Evolutionary conservation across 805 yeast genomes (phyloP), one percentile per base, ranked within the genome.

Genomic region (Saturnispora dispora): DNA sequence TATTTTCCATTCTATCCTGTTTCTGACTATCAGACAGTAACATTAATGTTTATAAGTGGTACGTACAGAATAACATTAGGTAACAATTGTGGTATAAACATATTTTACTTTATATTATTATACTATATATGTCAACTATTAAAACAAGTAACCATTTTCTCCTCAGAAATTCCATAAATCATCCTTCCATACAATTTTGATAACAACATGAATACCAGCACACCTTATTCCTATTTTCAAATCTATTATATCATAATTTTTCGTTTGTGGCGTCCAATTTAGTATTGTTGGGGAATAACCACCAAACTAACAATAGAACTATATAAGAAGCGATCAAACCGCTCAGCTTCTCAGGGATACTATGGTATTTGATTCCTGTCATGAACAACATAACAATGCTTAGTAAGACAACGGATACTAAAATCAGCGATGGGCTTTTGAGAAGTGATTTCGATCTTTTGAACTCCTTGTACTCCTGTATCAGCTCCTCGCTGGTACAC

Each of bases 311-410:
- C 51, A 23, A 79, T 74, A 23, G 79, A 79, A 8, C 73, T 47
- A 62, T 76, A 77, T 17, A 88, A 88, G 67, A 81, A 80, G 4
- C 55, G 27, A 76, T 22, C 43, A 85, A 66, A 1, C 96, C 96
- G 23, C 80, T 77, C 2, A 85, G 52, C 61, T 88, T 89, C 62
- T 90, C 98, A 4, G 68, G 55, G 27, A 85, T 64, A 0, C 93
- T 81, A 67, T 93, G 99, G 76, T 89, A 91, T 62, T 87, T 85
- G 15, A 85, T 73, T 52, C 85, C 76, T 1, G 99, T 91, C 75
- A 87, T 79, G 32, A 90, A 68, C 40, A 90, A 73, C 93, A 89
- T 88, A 79, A 88, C 87, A 74, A 83, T 75, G 95, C 96, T 90
- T 45, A 88, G 62, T 1, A 56, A 52, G 30, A 75, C 59, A 0